A percentile compares a stretch with the other conserved stretches of the same genome.
Evolutionary conservation across 106 monocot genomes (phyloP).

Genomic region (Platanthera guangdongensis): DNA sequence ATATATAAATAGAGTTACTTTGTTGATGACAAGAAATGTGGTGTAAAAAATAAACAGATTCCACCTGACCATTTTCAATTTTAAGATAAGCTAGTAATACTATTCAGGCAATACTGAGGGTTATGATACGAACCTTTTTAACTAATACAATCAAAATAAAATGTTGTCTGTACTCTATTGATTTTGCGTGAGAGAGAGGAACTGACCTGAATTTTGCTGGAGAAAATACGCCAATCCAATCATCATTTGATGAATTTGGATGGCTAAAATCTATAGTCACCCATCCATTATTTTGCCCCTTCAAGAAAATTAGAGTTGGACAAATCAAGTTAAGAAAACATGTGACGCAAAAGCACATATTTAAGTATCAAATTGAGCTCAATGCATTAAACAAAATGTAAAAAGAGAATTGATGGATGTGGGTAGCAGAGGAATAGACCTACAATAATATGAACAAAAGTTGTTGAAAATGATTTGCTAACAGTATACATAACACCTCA

Average conservation of each 20-base stretch:
- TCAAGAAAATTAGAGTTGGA: neutral
- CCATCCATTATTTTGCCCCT: constrained; percentile 77
- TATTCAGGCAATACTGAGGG: neutral
- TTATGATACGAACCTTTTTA: neutral
- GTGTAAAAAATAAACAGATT: neutral
- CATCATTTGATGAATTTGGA: constrained; percentile 59
- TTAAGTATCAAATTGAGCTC: neutral
- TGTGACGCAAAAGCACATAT: neutral
- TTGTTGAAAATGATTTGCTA: too few species aligned
- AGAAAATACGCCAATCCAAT: constrained; percentile 99
- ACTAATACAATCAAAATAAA: neutral
- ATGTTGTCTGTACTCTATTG: neutral
- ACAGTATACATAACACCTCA: too few species aligned
- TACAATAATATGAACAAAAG: too few species aligned
- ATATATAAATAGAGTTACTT: neutral
- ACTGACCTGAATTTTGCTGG: constrained; percentile 80
- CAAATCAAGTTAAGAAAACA: neutral
- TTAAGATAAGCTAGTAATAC: neutral
- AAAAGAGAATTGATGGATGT: too few species aligned
- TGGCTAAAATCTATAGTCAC: constrained; percentile 49
- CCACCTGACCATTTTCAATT: neutral
- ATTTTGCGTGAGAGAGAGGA: neutral
- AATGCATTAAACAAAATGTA: neutral
- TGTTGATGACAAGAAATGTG: neutral
- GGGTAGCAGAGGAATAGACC: too few species aligned